phyloP scores from a whole-genome alignment of 148 eudicot genomes.

The Polygonum aviculare region DNA sequence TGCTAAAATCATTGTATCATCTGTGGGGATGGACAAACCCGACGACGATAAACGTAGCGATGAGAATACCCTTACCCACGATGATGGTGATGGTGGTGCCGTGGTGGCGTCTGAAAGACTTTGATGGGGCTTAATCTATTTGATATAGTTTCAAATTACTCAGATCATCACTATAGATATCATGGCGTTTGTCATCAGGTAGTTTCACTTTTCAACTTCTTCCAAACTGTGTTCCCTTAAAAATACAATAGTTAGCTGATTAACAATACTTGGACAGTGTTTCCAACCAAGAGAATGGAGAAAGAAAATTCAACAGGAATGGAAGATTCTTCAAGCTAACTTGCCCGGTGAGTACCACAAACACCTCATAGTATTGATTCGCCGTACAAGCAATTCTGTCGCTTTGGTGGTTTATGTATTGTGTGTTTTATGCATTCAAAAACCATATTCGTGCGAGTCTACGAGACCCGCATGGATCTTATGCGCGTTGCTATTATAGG shows the following conservation, averaged over 20 bases:
- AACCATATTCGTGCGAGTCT: conserved; percentile 54
- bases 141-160: conserved; percentile 52
- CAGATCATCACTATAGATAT: conserved; percentile 43
- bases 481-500: conserved; percentile 61
- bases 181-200: no score
- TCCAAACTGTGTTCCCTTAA: no score
- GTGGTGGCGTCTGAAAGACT: conserved; percentile 42
- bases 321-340: conserved; percentile 63
- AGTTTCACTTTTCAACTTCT: no score
- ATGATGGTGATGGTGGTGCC: conserved; percentile 13
- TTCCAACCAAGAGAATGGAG: conserved; percentile 18
- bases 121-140: conserved; percentile 45
- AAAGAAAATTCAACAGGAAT: conserved; percentile 72
- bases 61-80: no score
- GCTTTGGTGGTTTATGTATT: no score
- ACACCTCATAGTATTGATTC: no score
- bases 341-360: conserved; percentile 46
- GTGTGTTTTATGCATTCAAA: conserved; percentile 20
- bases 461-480: conserved; percentile 63
- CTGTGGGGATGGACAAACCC: no score
- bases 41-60: no score
- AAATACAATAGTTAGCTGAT: no score
- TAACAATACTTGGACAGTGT: no score
- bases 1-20: no score
- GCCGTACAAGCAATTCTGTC: no score